These are phyloP conservation scores for Lentinula novae-zelandiae DNA, from an alignment of 1,284 basidiomycete genomes.

Conservation along the genomic window DNA sequence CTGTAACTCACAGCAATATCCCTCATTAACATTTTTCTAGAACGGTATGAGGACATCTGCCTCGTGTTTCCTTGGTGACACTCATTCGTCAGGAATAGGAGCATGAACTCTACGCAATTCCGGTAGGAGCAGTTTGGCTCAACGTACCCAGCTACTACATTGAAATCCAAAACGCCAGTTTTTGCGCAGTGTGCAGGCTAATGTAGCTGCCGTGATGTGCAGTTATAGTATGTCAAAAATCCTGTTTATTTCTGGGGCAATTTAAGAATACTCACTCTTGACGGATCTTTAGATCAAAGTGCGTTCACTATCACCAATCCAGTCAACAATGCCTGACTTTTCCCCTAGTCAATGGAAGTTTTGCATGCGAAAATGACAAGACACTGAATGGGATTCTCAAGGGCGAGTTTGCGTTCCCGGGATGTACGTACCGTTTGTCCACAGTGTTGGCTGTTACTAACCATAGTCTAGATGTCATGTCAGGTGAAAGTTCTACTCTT, in stretches of 20 bases:
- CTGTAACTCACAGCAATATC: neutral
- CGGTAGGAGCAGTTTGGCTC: slow-evolving; percentile 29
- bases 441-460: neutral
- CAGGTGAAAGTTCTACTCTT: slow-evolving; percentile 45
- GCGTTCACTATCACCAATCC: slow-evolving; percentile 11
- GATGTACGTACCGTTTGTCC: slow-evolving; percentile 39
- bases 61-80: slow-evolving; percentile 16
- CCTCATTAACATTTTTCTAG: neutral
- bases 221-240: slow-evolving; percentile 47
- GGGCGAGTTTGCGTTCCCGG: slow-evolving; percentile 70
- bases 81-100: slow-evolving; percentile 28
- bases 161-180: slow-evolving; percentile 34
- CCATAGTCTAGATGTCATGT: slow-evolving; percentile 39
- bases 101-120: slow-evolving; percentile 54
- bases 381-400: slow-evolving; percentile 71
- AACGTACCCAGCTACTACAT: slow-evolving; percentile 3
- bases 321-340: neutral
- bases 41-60: slow-evolving; percentile 24
- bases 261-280: neutral
- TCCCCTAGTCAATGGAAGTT: slow-evolving; percentile 55
- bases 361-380: slow-evolving; percentile 66
- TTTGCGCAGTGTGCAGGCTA: slow-evolving; percentile 59
- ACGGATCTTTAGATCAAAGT: slow-evolving; percentile 37
- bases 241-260: neutral
- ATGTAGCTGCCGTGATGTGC: slow-evolving; percentile 69